Percentiles rank a stretch among this genome's conserved stretches.
These are phyloP conservation scores for Eutrema salsugineum DNA, from an alignment of 441 rosid genomes.

Conservation along the genomic window DNA sequence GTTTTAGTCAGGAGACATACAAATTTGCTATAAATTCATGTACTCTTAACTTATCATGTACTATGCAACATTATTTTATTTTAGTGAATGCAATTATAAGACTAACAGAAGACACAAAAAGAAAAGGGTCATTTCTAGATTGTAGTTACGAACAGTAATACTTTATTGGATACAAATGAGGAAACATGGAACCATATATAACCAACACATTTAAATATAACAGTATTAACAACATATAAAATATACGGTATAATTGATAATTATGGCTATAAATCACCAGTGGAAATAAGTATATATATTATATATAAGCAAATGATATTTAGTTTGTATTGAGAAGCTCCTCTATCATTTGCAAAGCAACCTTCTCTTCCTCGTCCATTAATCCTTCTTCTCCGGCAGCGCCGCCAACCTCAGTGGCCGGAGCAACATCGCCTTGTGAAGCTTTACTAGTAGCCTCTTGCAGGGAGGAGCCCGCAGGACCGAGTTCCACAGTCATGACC, in stretches of 20 bases:
- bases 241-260: conserved; percentile 7
- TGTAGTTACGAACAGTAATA: conserved; percentile 4
- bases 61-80: neutral
- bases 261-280: conserved; percentile 12
- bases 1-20: conserved; percentile 2
- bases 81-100: neutral
- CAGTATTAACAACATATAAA: neutral
- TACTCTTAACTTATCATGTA: neutral
- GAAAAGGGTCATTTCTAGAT: neutral
- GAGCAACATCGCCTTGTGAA: neutral
- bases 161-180: conserved; percentile 14
- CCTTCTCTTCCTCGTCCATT: conserved; percentile 57
- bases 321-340: conserved; percentile 71
- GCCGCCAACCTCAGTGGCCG: conserved; percentile 10
- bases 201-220: neutral
- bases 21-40: conserved; percentile 8
- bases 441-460: conserved; percentile 1
- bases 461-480: conserved; percentile 18
- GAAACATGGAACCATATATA: neutral
- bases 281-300: conserved; percentile 2
- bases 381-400: conserved; percentile 28
- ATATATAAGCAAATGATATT: conserved; percentile 5
- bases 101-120: neutral
- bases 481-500: conserved; percentile 83
- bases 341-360: conserved; percentile 87